Evolutionary conservation across 2,329 filamentous ascomycete genomes (phyloP).

Genomic region (Talaromyces verruculosus): DNA sequence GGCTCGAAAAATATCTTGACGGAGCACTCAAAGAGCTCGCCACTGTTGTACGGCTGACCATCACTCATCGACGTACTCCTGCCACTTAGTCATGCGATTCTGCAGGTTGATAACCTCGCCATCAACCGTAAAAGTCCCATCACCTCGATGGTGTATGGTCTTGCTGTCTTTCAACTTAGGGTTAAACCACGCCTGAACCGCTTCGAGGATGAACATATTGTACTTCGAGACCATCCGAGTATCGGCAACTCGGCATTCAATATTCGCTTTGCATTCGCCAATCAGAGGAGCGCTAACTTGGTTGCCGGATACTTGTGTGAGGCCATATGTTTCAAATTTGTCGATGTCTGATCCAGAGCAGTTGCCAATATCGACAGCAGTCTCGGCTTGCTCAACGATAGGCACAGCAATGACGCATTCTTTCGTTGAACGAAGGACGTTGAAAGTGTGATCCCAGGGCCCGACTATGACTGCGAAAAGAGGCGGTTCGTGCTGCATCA

Average conservation of each 20-base stretch:
- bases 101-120: not conserved
- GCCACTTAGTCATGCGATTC: not conserved
- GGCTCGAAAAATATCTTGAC: not conserved
- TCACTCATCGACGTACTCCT: slow-evolving; percentile 1
- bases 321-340: slow-evolving; percentile 5
- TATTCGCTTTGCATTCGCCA: not conserved
- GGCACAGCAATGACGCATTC: slow-evolving; percentile 6
- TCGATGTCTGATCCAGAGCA: not conserved
- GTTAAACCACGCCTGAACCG: not conserved
- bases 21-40: not conserved
- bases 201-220: slow-evolving; percentile 5
- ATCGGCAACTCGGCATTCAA: slow-evolving; percentile 1
- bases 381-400: not conserved
- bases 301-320: not conserved
- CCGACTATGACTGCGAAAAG: slow-evolving; percentile 9
- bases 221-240: slow-evolving; percentile 6
- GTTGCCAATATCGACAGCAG: slow-evolving; percentile 1
- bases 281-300: not conserved
- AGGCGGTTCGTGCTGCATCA: slow-evolving; percentile 11
- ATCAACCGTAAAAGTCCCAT: slow-evolving; percentile 4
- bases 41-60: not conserved
- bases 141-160: not conserved
- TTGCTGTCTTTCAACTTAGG: not conserved
- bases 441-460: not conserved
- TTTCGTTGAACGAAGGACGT: not conserved